These are phyloP conservation scores for Extremus antarcticus DNA, from an alignment of 495 filamentous ascomycete species.

Conservation along the genomic window DNA sequence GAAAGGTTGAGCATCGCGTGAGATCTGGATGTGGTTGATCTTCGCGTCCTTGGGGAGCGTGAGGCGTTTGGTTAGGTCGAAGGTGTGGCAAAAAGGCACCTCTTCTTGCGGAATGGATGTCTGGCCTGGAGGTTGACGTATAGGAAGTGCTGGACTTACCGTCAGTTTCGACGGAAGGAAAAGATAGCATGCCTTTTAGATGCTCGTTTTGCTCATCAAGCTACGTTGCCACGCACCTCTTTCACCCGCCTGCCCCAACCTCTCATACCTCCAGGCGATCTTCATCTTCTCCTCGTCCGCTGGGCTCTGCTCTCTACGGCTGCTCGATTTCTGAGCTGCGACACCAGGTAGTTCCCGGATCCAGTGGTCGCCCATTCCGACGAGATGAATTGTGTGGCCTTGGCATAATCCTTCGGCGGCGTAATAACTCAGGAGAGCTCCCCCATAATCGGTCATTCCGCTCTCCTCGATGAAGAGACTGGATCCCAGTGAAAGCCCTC, in stretches of 20 bases:
- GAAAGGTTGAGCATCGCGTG: conserved; percentile 39
- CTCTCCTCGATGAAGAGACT: conserved; percentile 78
- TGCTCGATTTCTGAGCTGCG: conserved; percentile 35
- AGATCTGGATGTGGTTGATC: conserved; percentile 48
- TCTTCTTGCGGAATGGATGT: conserved; percentile 8
- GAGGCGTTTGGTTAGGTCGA: conserved; percentile 82
- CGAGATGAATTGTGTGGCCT: conserved; percentile 75
- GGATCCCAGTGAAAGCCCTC: conserved; percentile 74
- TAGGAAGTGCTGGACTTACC: conserved; percentile 15
- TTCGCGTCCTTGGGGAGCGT: conserved; percentile 43
- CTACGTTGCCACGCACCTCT: conserved; percentile 38
- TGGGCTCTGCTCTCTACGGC: conserved; percentile 23
- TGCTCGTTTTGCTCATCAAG: too few relatives aligned
- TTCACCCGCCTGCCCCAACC: conserved; percentile 54
- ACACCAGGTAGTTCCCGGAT: conserved; percentile 70
- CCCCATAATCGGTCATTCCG: conserved; percentile 89
- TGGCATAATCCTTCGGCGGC: conserved; percentile 90
- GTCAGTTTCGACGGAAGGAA: conserved; percentile 7
- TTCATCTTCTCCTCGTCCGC: conserved; percentile 67
- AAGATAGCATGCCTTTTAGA: not conserved
- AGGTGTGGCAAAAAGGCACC: conserved; percentile 67
- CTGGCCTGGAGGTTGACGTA: conserved; percentile 8
- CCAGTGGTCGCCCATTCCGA: conserved; percentile 73
- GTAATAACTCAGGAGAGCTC: conserved; percentile 74
- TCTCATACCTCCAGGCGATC: conserved; percentile 96